phyloP scores from a whole-genome alignment of 2,329 filamentous ascomycete species.

The Juglanconis sp. region DNA sequence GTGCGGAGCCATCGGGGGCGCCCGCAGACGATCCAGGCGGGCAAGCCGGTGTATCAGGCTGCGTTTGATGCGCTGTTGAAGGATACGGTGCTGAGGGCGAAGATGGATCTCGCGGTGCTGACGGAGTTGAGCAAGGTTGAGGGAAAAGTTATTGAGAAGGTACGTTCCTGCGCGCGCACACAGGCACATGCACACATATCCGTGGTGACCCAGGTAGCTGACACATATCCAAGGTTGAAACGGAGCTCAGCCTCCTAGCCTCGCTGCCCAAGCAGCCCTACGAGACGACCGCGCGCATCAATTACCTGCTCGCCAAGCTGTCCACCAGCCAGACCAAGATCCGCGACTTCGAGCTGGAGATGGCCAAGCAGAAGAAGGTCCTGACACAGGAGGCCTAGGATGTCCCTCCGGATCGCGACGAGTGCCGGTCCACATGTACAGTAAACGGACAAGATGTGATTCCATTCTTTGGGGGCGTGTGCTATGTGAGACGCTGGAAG shows the following conservation, averaged over 20 bases:
- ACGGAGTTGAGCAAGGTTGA: constrained; percentile 69
- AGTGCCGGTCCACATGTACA: background rate
- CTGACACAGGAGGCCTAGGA: constrained; percentile 38
- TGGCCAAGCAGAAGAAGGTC: constrained; percentile 67
- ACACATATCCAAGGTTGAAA: constrained; percentile 53
- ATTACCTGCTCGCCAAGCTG: constrained; percentile 73
- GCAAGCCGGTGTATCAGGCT: constrained; percentile 81
- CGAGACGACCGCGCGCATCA: constrained; percentile 63
- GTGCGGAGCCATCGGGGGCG: constrained; percentile 72
- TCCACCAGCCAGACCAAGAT: constrained; percentile 72
- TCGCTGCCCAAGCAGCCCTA: constrained; percentile 66
- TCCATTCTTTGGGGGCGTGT: background rate
- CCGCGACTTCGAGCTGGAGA: constrained; percentile 69
- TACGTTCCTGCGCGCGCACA: background rate
- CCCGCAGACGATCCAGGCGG: constrained; percentile 72
- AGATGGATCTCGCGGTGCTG: constrained; percentile 70
- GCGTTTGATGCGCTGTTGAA: constrained; percentile 71
- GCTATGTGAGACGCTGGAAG: background rate
- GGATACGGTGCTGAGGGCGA: constrained; percentile 70
- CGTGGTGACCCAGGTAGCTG: background rate
- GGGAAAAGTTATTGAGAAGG: constrained; percentile 68
- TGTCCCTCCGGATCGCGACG: background rate
- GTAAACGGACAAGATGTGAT: background rate
- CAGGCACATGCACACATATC: background rate
- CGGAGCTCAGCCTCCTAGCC: constrained; percentile 70